Base-by-base conservation (phyloP, 106 monocot species). In the Dactylorhiza incarnata region DNA sequence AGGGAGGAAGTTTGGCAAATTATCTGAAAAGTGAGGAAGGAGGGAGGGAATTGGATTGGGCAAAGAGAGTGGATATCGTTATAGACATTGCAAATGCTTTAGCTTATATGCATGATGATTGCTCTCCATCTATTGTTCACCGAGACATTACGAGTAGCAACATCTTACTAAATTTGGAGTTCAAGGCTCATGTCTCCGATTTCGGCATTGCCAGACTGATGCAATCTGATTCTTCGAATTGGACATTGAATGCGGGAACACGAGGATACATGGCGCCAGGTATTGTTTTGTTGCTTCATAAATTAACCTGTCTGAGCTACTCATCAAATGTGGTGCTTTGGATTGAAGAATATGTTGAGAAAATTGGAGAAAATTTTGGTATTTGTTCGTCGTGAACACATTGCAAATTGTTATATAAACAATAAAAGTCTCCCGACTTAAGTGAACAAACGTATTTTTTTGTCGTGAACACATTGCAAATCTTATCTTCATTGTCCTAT, bases 181-280 rank as follows among this genome's bases (percentile, higher is more conserved):
- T 73, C 62, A 82, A 53, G 49, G 77, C 82, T n/a, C 55, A 52
- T 7, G 14, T 88, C 37, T 82, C 82, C 2, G 88, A 85, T 58
- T 88, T 88, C 23, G 88, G 82, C 5, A 80, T 69, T 6, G 76
- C 82, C 3, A 82, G 82, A 49, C 17, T 78, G 17, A 19, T 87
- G 52, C 81, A 76, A 23, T 81, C 83, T 0, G 73, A 86, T 77
- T 73, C 79, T n/a, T 86, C 86, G 2, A 80, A 83, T 50, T 83
- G 83, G 86, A 84, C 81, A 20, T 16, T 14, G 46, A 52, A 79
- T 68, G 84, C 78, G 13, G 87, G 87, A 2, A 87, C 87, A 7
- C 58, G 45, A 50, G 84, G 87, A 45, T 87, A 87, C 44, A 81
- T 84, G 48, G 87, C 87, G 19, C 87, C 87, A 81, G 87, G 87